Conservation (phyloP, 805 yeast genomes). For the Lachancea fermentati region DNA sequence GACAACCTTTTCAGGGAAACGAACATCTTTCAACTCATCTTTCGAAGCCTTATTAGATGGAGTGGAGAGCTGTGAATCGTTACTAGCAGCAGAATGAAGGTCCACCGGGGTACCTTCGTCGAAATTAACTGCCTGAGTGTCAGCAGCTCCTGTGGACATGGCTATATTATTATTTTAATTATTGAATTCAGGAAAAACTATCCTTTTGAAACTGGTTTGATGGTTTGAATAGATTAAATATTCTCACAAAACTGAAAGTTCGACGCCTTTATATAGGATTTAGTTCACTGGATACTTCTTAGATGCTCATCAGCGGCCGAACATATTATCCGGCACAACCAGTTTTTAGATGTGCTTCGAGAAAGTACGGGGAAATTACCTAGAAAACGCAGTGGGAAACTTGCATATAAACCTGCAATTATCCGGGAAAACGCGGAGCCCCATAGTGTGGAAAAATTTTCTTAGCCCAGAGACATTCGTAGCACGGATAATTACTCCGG, state of each 20-base stretch:
- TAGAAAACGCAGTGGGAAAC: neutral
- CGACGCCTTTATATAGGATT: neutral
- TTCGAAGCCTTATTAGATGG: constrained; percentile 29
- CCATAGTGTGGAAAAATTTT: neutral
- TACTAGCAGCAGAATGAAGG: constrained; percentile 7
- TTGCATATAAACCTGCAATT: neutral
- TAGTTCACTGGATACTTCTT: neutral
- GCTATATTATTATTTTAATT: constrained; percentile 1
- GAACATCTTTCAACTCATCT: constrained; percentile 20
- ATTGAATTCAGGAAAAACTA: neutral
- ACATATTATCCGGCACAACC: neutral
- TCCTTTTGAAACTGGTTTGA: neutral
- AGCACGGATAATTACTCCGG: neutral
- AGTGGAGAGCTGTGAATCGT: constrained; percentile 23
- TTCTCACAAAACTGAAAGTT: neutral
- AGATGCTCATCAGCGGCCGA: neutral
- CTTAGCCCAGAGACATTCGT: neutral
- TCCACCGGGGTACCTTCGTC: constrained; percentile 13
- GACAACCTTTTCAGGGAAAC: constrained; percentile 4
- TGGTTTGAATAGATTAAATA: neutral
- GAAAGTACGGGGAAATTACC: constrained; percentile 1
- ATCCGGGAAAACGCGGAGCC: constrained; percentile 2
- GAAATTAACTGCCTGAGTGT: constrained; percentile 7
- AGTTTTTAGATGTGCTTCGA: too few species aligned
- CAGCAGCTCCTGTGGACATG: constrained; percentile 8